A percentile compares a stretch with the other conserved stretches of the same genome.
phyloP scores from a whole-genome alignment of 2,329 filamentous ascomycete genomes.

The Parastagonospora nodorum region DNA sequence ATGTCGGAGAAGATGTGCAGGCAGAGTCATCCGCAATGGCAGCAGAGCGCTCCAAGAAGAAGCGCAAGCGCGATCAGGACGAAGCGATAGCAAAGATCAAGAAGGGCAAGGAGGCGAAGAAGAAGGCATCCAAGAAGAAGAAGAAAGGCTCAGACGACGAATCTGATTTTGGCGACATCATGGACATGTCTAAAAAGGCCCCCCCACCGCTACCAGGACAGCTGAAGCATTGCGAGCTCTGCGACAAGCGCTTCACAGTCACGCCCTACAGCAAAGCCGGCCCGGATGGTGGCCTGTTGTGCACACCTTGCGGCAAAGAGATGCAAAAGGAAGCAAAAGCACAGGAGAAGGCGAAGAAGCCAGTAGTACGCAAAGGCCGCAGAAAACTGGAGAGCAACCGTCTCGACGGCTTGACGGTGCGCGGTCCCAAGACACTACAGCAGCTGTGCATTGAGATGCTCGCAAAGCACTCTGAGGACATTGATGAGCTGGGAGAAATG shows the following conservation, averaged over 20 bases:
- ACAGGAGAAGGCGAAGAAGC: constrained; percentile 63
- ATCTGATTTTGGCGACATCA: constrained; percentile 54
- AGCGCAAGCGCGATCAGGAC: constrained; percentile 64
- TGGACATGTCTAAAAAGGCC: constrained; percentile 61
- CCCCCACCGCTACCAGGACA: constrained; percentile 75
- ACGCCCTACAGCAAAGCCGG: constrained; percentile 85
- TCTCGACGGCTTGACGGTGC: constrained; percentile 72
- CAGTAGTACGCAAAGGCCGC: constrained; percentile 64
- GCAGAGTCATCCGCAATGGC: constrained; percentile 48
- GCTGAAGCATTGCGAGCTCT: constrained; percentile 84
- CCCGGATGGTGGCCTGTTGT: constrained; percentile 84
- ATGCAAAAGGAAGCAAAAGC: constrained; percentile 69
- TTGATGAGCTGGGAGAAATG: constrained; percentile 69
- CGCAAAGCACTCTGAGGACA: constrained; percentile 65
- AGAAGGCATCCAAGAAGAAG: constrained; percentile 51
- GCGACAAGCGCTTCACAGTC: constrained; percentile 87
- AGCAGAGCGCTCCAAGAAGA: constrained; percentile 56
- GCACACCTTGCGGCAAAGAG: constrained; percentile 78
- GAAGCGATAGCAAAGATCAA: constrained; percentile 50
- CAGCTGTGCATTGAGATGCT: constrained; percentile 68
- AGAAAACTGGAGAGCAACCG: constrained; percentile 83
- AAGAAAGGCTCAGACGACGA: constrained; percentile 50
- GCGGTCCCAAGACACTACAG: constrained; percentile 72
- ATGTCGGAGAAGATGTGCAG: constrained; percentile 38
- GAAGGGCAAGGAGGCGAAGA: constrained; percentile 57